Percentiles rank a stretch among this genome's conserved stretches.
phyloP scores from a whole-genome alignment of 345 rosid species.

The Arabis hirsuta region DNA sequence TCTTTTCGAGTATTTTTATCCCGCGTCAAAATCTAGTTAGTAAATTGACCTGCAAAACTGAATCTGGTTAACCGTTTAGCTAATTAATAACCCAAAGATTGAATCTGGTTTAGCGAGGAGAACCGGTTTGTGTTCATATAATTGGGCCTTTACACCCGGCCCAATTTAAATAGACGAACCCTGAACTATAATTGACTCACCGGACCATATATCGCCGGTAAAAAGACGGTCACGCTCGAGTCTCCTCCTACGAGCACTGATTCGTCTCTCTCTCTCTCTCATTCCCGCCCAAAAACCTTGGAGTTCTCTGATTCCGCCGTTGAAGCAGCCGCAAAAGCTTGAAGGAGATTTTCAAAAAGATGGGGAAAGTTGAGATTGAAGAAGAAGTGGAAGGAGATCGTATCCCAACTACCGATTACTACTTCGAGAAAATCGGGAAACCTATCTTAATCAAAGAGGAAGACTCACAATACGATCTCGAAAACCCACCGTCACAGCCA shows the following conservation, averaged over 20 bases:
- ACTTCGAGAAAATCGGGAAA: constrained; percentile 74
- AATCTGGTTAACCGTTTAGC: no score
- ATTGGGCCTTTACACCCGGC: constrained; percentile 1
- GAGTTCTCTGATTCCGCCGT: constrained; percentile 14
- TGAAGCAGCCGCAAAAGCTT: constrained; percentile 19
- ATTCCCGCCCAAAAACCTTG: constrained; percentile 35
- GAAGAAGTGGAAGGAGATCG: constrained; percentile 72
- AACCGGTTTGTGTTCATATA: constrained; percentile 10
- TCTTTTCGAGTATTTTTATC: no score
- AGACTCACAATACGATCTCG: constrained; percentile 50
- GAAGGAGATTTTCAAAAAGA: constrained; percentile 14
- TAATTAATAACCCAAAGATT: not conserved
- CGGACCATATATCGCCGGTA: constrained; percentile 28
- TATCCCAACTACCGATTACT: constrained; percentile 57
- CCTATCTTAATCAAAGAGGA: constrained; percentile 53
- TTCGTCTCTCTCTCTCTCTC: constrained; percentile 11
- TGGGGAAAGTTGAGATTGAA: constrained; percentile 48
- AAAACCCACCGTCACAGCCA: constrained; percentile 69
- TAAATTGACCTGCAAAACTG: no score
- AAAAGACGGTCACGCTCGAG: constrained; percentile 19
- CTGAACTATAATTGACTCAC: constrained; percentile 15
- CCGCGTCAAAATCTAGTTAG: no score
- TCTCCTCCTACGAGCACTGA: constrained; percentile 13
- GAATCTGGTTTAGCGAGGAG: not conserved
- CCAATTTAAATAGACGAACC: constrained; percentile 16